phyloP scores from a whole-genome alignment of 2,329 filamentous ascomycete species.

The Hypocreales sp. region DNA sequence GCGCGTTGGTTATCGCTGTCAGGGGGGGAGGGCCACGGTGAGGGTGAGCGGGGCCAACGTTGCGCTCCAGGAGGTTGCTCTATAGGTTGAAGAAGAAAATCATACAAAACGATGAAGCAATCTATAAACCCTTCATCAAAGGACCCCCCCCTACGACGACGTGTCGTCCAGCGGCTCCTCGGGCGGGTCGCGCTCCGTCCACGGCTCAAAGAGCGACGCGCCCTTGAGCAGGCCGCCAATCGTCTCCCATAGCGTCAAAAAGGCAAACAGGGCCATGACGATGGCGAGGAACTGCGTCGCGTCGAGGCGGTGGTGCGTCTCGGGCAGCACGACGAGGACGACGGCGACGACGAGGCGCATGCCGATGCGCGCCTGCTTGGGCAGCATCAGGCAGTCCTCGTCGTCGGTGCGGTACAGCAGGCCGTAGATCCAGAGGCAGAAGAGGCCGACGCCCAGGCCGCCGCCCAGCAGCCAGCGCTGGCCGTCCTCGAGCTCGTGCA shows the following conservation, averaged over 20 bases:
- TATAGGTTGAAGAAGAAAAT: too few relatives aligned
- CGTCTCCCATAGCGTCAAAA: constrained; percentile 28
- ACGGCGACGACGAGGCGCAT: constrained; percentile 17
- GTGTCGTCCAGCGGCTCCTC: too few relatives aligned
- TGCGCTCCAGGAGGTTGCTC: background rate
- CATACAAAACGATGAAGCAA: too few relatives aligned
- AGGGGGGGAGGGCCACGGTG: too few relatives aligned
- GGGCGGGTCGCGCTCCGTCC: too few relatives aligned
- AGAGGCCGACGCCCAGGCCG: constrained; percentile 26
- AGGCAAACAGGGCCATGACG: constrained; percentile 25
- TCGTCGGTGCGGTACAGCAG: constrained; percentile 24
- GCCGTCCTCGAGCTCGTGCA: constrained; percentile 22
- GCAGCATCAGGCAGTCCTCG: constrained; percentile 15
- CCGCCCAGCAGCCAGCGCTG: constrained; percentile 32
- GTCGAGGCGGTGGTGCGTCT: constrained; percentile 15
- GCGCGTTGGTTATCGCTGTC: too few relatives aligned
- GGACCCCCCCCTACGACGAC: too few relatives aligned
- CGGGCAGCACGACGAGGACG: constrained; percentile 18
- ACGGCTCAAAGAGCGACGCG: constrained; percentile 17
- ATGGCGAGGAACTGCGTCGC: constrained; percentile 21
- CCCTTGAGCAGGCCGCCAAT: constrained; percentile 17
- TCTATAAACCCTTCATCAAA: background rate
- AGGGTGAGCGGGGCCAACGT: constrained; percentile 5
- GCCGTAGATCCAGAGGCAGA: constrained; percentile 26
- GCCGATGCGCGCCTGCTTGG: constrained; percentile 17